These are phyloP conservation scores for Hippophae gyantsensis DNA, from an alignment of 306 rosid genomes.

Conservation along the genomic window DNA sequence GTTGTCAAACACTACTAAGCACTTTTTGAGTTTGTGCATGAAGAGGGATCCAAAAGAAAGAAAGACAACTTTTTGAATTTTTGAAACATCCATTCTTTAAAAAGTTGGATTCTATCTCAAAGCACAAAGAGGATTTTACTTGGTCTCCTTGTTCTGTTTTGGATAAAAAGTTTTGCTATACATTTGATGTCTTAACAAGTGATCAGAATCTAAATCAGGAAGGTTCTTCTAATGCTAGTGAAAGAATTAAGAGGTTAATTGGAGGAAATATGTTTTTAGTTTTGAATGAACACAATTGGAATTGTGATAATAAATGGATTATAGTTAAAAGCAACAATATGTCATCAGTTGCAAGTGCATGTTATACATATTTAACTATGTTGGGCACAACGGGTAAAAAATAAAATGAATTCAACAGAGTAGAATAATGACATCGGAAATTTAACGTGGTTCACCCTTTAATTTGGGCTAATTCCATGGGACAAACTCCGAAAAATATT, in stretches of 20 bases:
- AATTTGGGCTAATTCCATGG: no score
- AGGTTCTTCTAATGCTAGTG: slow-evolving; percentile 17
- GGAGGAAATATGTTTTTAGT: neutral
- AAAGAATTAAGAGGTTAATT: slow-evolving; percentile 29
- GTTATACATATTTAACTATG: no score
- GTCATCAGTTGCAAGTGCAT: no score
- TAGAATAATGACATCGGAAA: no score
- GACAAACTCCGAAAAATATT: no score
- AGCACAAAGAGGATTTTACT: neutral
- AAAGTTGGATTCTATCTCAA: neutral
- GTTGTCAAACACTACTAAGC: slow-evolving; percentile 30
- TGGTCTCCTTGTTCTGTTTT: slow-evolving; percentile 40
- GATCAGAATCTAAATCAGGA: slow-evolving; percentile 13
- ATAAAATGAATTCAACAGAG: no score
- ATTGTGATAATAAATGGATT: no score
- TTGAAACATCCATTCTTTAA: slow-evolving; percentile 40
- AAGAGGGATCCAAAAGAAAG: slow-evolving; percentile 31
- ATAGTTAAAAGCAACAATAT: no score
- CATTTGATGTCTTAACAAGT: slow-evolving; percentile 17
- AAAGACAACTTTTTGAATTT: slow-evolving; percentile 33
- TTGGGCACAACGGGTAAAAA: no score
- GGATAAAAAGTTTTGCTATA: slow-evolving; percentile 35
- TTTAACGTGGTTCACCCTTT: no score
- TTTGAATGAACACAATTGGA: no score
- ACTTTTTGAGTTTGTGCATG: slow-evolving; percentile 36